These are phyloP conservation scores for Tylopilus balloui DNA, from an alignment of 768 basidiomycete species.

Conservation along the genomic window DNA sequence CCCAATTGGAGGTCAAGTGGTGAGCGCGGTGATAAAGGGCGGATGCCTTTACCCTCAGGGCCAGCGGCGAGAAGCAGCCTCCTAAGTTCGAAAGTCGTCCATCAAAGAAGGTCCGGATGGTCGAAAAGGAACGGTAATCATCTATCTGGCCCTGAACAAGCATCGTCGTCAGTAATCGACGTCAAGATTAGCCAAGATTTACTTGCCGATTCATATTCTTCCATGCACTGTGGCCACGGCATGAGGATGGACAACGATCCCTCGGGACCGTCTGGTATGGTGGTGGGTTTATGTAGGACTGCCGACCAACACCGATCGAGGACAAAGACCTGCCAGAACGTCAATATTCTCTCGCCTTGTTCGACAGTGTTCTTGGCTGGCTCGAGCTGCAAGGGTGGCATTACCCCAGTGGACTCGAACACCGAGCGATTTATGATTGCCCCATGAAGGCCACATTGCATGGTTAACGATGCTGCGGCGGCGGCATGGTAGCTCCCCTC, in stretches of 20 bases:
- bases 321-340: constrained; percentile 83
- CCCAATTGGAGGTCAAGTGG: constrained; percentile 56
- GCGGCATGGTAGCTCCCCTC: constrained; percentile 77
- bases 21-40: constrained; percentile 68
- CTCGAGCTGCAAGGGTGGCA: constrained; percentile 43
- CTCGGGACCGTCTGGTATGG: constrained; percentile 61
- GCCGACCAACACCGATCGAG: constrained; percentile 81
- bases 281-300: constrained; percentile 59
- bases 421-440: constrained; percentile 32
- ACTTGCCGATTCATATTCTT: constrained; percentile 67
- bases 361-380: constrained; percentile 56
- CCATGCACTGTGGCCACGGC: constrained; percentile 73
- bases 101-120: constrained; percentile 58
- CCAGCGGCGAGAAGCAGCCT: constrained; percentile 57
- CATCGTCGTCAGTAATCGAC: constrained; percentile 15
- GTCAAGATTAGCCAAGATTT: constrained; percentile 5
- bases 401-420: constrained; percentile 34
- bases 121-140: constrained; percentile 48
- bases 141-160: constrained; percentile 52
- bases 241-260: constrained; percentile 57
- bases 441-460: constrained; percentile 68
- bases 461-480: constrained; percentile 65
- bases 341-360: constrained; percentile 65
- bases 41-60: constrained; percentile 73
- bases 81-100: constrained; percentile 46